phyloP scores from a whole-genome alignment of 2,329 filamentous ascomycete genomes.

The Annulohypoxylon truncatum region DNA sequence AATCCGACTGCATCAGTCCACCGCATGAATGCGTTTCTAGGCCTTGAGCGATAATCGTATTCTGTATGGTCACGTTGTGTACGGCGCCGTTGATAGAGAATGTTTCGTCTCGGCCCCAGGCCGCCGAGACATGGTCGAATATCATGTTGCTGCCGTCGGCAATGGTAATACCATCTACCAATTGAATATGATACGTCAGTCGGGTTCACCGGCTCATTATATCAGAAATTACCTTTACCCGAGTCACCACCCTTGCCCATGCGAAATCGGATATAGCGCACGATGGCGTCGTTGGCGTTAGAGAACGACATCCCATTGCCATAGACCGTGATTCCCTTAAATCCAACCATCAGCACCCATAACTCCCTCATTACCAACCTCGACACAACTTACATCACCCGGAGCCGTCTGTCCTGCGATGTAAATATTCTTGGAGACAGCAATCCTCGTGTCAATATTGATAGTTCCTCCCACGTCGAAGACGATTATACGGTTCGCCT shows the following conservation, averaged over 20 bases:
- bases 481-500: slow-evolving; percentile 60
- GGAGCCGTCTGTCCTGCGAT: slow-evolving; percentile 64
- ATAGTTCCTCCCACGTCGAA: slow-evolving; percentile 64
- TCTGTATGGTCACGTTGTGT: slow-evolving; percentile 62
- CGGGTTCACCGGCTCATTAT: not conserved
- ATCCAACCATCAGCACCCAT: not conserved
- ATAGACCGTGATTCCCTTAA: slow-evolving; percentile 60
- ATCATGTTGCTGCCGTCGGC: slow-evolving; percentile 65
- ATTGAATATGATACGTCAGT: slow-evolving; percentile 4
- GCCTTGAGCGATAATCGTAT: slow-evolving; percentile 65
- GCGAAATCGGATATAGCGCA: slow-evolving; percentile 66
- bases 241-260: slow-evolving; percentile 63
- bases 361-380: not conserved
- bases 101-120: slow-evolving; percentile 68
- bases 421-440: slow-evolving; percentile 60
- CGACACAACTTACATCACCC: slow-evolving; percentile 49
- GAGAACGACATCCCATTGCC: slow-evolving; percentile 66
- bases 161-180: slow-evolving; percentile 61
- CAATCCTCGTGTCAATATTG: slow-evolving; percentile 59
- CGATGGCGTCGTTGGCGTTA: slow-evolving; percentile 63
- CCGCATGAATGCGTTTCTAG: slow-evolving; percentile 65
- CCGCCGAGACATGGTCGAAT: slow-evolving; percentile 65
- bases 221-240: slow-evolving; percentile 54
- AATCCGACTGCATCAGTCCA: slow-evolving; percentile 62
- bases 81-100: slow-evolving; percentile 62